phyloP scores from a whole-genome alignment of 1,284 basidiomycete genomes.

The Cutaneotrichosporon mucoides region DNA sequence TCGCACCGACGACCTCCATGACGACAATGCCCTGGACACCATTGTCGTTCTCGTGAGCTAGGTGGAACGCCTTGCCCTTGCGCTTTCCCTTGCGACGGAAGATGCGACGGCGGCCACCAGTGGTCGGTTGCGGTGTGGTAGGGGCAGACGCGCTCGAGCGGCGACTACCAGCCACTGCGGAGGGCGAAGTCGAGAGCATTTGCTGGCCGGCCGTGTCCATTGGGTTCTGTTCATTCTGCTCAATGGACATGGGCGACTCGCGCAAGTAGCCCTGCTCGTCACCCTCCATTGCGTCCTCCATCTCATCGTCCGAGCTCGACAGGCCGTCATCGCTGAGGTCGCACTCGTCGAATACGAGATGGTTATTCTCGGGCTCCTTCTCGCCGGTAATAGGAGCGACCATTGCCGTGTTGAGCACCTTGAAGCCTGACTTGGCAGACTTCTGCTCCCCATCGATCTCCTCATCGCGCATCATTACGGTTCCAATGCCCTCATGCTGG shows the following conservation, averaged over 20 bases:
- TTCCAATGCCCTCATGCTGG: conserved; percentile 84
- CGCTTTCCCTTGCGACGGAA: conserved; percentile 12
- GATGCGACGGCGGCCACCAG: not conserved
- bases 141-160: conserved; percentile 3
- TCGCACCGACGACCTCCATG: conserved; percentile 67
- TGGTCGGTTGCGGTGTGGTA: not conserved
- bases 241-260: conserved; percentile 20
- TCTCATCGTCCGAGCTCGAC: conserved; percentile 57
- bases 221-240: not conserved
- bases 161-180: conserved; percentile 1
- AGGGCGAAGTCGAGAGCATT: not conserved
- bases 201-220: conserved; percentile 3
- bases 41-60: conserved; percentile 20
- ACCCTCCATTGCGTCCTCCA: conserved; percentile 41
- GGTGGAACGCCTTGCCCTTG: conserved; percentile 1
- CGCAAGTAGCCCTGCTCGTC: conserved; percentile 25
- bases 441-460: not conserved
- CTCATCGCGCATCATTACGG: conserved; percentile 52
- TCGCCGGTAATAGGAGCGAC: conserved; percentile 17
- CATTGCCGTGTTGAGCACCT: conserved; percentile 20
- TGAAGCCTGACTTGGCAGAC: not conserved
- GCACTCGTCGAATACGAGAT: conserved; percentile 37
- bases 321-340: conserved; percentile 71
- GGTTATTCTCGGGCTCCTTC: conserved; percentile 15
- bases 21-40: conserved; percentile 87